A percentile compares a stretch with the other conserved stretches of the same genome.
These are phyloP conservation scores for Diutina sp. DNA, from an alignment of 1,139 yeast genomes.

Conservation along the genomic window DNA sequence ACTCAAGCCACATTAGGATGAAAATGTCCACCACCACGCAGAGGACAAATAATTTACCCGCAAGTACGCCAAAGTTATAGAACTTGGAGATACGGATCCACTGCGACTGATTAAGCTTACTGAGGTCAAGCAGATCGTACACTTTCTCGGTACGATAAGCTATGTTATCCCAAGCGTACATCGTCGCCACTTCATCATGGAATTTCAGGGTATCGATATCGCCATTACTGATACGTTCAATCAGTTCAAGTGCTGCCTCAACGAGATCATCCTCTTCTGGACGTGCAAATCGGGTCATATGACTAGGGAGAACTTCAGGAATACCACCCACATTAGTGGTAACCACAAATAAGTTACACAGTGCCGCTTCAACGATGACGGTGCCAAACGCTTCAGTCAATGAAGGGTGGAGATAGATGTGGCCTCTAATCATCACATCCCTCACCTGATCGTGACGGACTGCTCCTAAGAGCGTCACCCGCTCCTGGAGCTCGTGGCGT, in stretches of 20 bases:
- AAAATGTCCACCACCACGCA: slow-evolving; percentile 73
- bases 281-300: slow-evolving; percentile 87
- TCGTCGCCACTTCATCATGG: slow-evolving; percentile 62
- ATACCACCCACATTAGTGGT: slow-evolving; percentile 97
- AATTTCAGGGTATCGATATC: slow-evolving; percentile 60
- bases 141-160: slow-evolving; percentile 80
- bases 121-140: slow-evolving; percentile 43
- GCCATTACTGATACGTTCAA: slow-evolving; percentile 40
- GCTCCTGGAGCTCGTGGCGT: slow-evolving; percentile 68
- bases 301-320: slow-evolving; percentile 87
- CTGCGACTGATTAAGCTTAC: slow-evolving; percentile 34
- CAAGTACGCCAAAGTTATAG: slow-evolving; percentile 71
- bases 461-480: slow-evolving; percentile 78
- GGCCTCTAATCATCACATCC: slow-evolving; percentile 87
- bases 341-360: slow-evolving; percentile 88
- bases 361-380: slow-evolving; percentile 93
- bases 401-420: slow-evolving; percentile 87
- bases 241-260: slow-evolving; percentile 55
- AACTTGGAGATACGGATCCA: slow-evolving; percentile 39
- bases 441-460: slow-evolving; percentile 89
- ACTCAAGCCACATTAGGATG: slow-evolving; percentile 49
- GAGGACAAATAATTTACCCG: slow-evolving; percentile 69
- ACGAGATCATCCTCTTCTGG: slow-evolving; percentile 75
- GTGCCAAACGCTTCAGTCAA: slow-evolving; percentile 98
- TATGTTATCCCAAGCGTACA: slow-evolving; percentile 92